Conservation (phyloP, 495 filamentous ascomycete species). For the Hypoxylon subgilvum region DNA sequence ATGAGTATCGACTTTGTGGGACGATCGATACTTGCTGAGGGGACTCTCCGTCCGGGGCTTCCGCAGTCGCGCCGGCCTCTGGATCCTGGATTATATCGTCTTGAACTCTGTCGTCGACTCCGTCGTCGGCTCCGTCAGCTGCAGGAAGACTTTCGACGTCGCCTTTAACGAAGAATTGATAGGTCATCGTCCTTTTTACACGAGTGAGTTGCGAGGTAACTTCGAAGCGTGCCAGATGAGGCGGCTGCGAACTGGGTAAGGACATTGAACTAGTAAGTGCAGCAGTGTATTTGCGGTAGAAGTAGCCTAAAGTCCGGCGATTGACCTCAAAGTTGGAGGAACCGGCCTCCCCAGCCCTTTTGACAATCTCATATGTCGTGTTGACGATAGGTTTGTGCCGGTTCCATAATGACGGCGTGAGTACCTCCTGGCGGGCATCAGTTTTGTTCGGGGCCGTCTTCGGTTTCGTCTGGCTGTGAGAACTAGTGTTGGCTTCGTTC, state of each 20-base stretch:
- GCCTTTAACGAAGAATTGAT: slow-evolving; percentile 48
- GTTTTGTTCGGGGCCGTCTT: slow-evolving; percentile 1
- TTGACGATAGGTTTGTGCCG: slow-evolving; percentile 53
- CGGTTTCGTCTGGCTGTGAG: slow-evolving; percentile 23
- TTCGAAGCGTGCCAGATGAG: slow-evolving; percentile 52
- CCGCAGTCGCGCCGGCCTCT: not conserved
- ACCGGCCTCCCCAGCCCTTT: slow-evolving; percentile 47
- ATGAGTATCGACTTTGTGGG: slow-evolving; percentile 1
- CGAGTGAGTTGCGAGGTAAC: slow-evolving; percentile 50
- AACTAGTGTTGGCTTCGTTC: slow-evolving; percentile 29
- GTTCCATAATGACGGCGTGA: slow-evolving; percentile 41
- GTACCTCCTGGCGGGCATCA: slow-evolving; percentile 3
- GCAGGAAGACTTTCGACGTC: slow-evolving; percentile 4
- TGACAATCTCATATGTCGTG: slow-evolving; percentile 52
- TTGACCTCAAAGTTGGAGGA: slow-evolving; percentile 53
- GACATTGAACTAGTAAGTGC: slow-evolving; percentile 49
- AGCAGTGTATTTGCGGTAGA: slow-evolving; percentile 52
- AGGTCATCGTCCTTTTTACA: slow-evolving; percentile 52
- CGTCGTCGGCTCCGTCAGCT: not conserved
- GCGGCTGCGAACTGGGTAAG: slow-evolving; percentile 48
- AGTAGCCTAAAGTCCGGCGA: slow-evolving; percentile 49
- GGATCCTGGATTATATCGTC: not conserved
- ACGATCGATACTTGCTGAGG: not conserved
- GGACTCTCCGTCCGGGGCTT: not conserved
- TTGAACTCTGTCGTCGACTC: no score